phyloP scores from a whole-genome alignment of 768 basidiomycete genomes.

The Kwoniella sp. region DNA sequence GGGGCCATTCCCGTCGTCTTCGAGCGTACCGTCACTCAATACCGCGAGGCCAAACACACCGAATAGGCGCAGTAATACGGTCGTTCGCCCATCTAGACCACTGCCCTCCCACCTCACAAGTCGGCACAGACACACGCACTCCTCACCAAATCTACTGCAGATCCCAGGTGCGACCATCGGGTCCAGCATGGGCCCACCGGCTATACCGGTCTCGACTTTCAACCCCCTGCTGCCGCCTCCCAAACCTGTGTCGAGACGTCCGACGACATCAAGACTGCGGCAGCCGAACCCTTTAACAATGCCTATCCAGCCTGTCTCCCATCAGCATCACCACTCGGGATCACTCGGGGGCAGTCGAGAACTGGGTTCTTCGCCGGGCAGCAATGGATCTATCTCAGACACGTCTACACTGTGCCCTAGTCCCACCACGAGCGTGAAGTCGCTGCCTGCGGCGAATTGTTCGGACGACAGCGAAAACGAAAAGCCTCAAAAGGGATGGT shows the following conservation, averaged over 20 bases:
- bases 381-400: constrained; percentile 10
- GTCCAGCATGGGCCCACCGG: constrained; percentile 13
- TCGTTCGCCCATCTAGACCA: constrained; percentile 17
- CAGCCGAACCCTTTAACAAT: constrained; percentile 31
- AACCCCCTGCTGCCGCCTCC: constrained; percentile 26
- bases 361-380: constrained; percentile 20
- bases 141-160: constrained; percentile 23
- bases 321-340: not conserved
- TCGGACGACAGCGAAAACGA: not conserved
- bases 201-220: constrained; percentile 7
- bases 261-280: constrained; percentile 29
- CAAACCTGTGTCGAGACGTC: constrained; percentile 20
- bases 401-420: constrained; percentile 15
- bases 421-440: constrained; percentile 18
- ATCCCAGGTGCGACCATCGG: constrained; percentile 7
- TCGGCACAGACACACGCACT: constrained; percentile 29
- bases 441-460: constrained; percentile 4
- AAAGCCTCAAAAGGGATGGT: constrained; percentile 2
- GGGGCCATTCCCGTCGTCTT: constrained; percentile 13
- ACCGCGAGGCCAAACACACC: not conserved
- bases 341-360: not conserved
- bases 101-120: constrained; percentile 17
- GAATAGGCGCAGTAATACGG: not conserved
- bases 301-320: constrained; percentile 2
- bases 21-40: constrained; percentile 6